Conservation (phyloP, 768 basidiomycete species). For the Asterophora lycoperdoides region DNA sequence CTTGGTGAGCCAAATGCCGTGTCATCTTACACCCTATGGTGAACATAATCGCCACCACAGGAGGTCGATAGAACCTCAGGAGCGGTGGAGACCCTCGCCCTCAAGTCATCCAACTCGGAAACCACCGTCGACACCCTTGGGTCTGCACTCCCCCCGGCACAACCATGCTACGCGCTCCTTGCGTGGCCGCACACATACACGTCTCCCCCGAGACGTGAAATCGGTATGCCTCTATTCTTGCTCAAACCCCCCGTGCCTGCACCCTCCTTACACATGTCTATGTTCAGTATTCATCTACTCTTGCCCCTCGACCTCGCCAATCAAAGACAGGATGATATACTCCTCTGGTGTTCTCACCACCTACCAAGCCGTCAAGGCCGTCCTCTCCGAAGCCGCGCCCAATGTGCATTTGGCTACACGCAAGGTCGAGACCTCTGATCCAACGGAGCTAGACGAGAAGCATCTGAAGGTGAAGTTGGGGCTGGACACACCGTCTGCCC, state of each 20-base stretch:
- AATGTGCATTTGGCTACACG: conserved; percentile 41
- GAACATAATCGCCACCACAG: conserved; percentile 31
- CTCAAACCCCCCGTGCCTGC: neutral
- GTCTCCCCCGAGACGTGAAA: conserved; percentile 45
- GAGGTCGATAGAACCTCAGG: conserved; percentile 50
- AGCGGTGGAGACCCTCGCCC: conserved; percentile 54
- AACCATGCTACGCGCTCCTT: conserved; percentile 69
- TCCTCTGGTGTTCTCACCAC: conserved; percentile 62
- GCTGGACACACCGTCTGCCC: conserved; percentile 4
- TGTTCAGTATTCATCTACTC: conserved; percentile 83
- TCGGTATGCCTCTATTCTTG: conserved; percentile 42
- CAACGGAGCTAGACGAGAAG: conserved; percentile 61
- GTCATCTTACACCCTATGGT: neutral
- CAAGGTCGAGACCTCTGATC: conserved; percentile 84
- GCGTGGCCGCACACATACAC: conserved; percentile 51
- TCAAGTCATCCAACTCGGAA: conserved; percentile 39
- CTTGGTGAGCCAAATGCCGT: conserved; percentile 44
- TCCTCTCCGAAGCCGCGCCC: conserved; percentile 41
- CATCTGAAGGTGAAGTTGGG: conserved; percentile 60
- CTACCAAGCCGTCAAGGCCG: conserved; percentile 50
- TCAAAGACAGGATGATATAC: conserved; percentile 89
- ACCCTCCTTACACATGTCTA: neutral
- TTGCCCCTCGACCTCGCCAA: conserved; percentile 75
- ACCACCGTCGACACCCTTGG: conserved; percentile 42
- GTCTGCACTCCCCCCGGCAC: conserved; percentile 45